Conservation (phyloP, 192 early-diverging fungal species). For the Jimgerdemannia flammicorona region DNA sequence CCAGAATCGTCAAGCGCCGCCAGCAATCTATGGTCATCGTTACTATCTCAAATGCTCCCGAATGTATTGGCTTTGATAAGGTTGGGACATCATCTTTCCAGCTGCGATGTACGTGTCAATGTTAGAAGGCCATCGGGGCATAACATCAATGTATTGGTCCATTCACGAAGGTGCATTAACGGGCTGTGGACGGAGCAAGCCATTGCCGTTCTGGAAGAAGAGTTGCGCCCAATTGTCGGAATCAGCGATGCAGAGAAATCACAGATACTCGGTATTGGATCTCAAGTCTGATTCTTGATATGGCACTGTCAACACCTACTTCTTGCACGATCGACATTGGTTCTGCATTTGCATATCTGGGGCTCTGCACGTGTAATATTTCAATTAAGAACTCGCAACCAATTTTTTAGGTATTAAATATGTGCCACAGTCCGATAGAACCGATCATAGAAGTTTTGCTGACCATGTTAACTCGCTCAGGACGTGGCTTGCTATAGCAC, state of each 20-base stretch:
- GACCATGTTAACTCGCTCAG: neutral
- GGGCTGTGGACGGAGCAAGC: neutral
- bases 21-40: neutral
- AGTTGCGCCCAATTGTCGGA: neutral
- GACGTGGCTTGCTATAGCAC: neutral
- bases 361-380: neutral
- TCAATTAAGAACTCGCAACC: neutral
- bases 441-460: neutral
- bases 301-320: neutral
- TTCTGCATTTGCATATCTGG: neutral
- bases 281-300: neutral
- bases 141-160: neutral
- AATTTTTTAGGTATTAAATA: neutral
- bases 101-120: too few species aligned
- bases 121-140: neutral
- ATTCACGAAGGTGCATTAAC: neutral
- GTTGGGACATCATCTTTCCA: neutral
- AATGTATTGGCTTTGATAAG: neutral
- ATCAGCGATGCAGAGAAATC: slow-evolving; percentile 1
- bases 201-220: neutral
- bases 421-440: neutral
- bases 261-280: neutral
- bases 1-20: neutral
- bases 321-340: neutral
- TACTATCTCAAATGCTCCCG: neutral